phyloP scores from a whole-genome alignment of 2,329 filamentous ascomycete genomes.

The Fusarium chuoi region DNA sequence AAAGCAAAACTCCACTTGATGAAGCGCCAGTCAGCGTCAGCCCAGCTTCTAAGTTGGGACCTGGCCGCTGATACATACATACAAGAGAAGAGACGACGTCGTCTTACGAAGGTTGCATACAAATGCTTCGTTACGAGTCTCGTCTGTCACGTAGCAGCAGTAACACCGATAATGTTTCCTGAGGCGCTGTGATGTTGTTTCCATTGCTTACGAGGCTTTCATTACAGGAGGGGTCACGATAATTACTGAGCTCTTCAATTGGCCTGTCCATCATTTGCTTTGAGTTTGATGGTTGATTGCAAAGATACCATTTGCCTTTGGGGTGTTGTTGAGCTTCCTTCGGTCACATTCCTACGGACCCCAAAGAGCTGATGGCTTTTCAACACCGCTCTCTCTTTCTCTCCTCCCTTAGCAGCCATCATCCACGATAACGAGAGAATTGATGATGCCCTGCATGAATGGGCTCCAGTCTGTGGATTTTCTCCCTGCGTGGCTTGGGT shows the following conservation, averaged over 20 bases:
- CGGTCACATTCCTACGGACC: constrained; percentile 20
- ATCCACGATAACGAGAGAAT: constrained; percentile 5
- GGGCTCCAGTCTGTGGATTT: constrained; percentile 6
- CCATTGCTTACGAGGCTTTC: not conserved
- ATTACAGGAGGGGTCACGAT: not conserved
- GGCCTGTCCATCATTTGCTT: not conserved
- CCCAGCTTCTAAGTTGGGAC: constrained; percentile 9
- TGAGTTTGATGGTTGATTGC: constrained; percentile 8
- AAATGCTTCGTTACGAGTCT: not conserved
- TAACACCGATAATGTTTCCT: not conserved
- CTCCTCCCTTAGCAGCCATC: constrained; percentile 12
- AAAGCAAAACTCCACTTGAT: constrained; percentile 24
- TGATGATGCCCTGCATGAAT: constrained; percentile 36
- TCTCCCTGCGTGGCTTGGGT: constrained; percentile 26
- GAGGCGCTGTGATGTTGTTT: not conserved
- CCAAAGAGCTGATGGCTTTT: not conserved
- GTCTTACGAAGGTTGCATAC: constrained; percentile 25
- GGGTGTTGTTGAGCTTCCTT: not conserved
- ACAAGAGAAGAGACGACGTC: not conserved
- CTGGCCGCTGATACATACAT: constrained; percentile 10
- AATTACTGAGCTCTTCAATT: not conserved
- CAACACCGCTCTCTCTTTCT: not conserved
- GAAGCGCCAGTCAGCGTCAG: constrained; percentile 26
- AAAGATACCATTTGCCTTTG: not conserved
- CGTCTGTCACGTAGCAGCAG: not conserved